phyloP scores from a whole-genome alignment of 306 rosid genomes.

The Morella rubra region DNA sequence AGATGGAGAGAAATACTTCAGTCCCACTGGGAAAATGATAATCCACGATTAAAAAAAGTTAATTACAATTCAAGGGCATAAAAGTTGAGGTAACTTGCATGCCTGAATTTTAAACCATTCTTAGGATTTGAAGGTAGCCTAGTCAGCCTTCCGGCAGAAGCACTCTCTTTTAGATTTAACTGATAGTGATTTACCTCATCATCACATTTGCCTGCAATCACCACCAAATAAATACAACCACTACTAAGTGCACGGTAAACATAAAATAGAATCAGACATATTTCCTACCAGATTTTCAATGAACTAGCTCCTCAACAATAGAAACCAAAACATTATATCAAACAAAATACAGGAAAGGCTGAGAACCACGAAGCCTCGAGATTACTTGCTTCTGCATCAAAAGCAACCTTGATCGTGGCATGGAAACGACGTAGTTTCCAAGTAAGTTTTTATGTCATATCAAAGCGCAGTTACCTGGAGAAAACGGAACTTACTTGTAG shows the following conservation, averaged over 20 bases:
- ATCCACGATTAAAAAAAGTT: conserved; percentile 10
- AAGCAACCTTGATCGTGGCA: background rate
- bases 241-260: conserved; percentile 6
- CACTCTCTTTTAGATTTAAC: conserved; percentile 55
- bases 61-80: background rate
- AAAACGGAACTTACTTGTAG: conserved; percentile 65
- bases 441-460: background rate
- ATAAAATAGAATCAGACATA: conserved; percentile 1
- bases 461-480: conserved; percentile 11
- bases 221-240: conserved; percentile 21
- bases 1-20: conserved; percentile 59
- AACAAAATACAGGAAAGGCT: background rate
- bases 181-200: conserved; percentile 46
- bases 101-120: conserved; percentile 88
- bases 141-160: conserved; percentile 47
- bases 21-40: conserved; percentile 61
- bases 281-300: background rate
- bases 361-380: background rate
- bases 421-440: background rate
- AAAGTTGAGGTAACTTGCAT: conserved; percentile 22
- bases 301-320: too few species aligned
- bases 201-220: conserved; percentile 59
- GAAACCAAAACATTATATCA: too few species aligned
- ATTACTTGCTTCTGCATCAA: background rate
- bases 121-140: conserved; percentile 57